Evolutionary conservation across 148 eudicot genomes (phyloP).

Genomic region (Vaccinium darrowii): DNA sequence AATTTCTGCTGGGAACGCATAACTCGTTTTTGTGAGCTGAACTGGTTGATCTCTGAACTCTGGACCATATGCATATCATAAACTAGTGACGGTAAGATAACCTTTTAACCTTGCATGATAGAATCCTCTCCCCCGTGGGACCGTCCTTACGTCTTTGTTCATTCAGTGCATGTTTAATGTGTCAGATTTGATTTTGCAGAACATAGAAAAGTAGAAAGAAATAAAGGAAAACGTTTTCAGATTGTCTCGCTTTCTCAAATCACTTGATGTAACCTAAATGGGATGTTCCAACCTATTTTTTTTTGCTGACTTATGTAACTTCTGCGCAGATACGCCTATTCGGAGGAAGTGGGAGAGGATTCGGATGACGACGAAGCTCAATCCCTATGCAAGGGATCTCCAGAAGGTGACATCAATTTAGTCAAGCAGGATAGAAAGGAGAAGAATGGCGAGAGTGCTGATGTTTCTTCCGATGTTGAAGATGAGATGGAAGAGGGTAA

Average conservation of each 20-base stretch:
- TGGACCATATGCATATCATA: neutral
- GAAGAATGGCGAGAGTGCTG: slow-evolving; percentile 29
- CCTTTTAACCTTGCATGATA: no score
- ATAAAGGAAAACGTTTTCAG: no score
- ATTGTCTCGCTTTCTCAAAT: neutral
- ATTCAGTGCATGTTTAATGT: neutral
- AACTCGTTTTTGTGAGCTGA: neutral
- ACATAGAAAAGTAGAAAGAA: neutral
- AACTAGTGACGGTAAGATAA: no score
- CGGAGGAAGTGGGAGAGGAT: slow-evolving; percentile 63
- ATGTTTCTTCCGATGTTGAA: slow-evolving; percentile 48
- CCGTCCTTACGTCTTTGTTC: neutral
- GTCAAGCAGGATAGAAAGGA: slow-evolving; percentile 57
- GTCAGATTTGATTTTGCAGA: neutral
- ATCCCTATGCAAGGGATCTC: slow-evolving; percentile 53
- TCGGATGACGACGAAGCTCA: slow-evolving; percentile 75
- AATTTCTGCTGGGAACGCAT: neutral
- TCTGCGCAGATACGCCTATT: slow-evolving; percentile 73
- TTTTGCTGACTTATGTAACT: slow-evolving; percentile 4
- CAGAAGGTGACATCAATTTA: slow-evolving; percentile 66
- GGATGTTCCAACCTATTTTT: neutral
- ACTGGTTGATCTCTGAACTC: neutral
- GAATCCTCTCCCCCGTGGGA: no score
- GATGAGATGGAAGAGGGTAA: slow-evolving; percentile 57
- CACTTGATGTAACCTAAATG: neutral